A percentile compares a stretch with the other conserved stretches of the same genome.
These are phyloP conservation scores for Pseudonectria foliicola DNA, from an alignment of 2,329 filamentous ascomycete genomes.

Conservation along the genomic window DNA sequence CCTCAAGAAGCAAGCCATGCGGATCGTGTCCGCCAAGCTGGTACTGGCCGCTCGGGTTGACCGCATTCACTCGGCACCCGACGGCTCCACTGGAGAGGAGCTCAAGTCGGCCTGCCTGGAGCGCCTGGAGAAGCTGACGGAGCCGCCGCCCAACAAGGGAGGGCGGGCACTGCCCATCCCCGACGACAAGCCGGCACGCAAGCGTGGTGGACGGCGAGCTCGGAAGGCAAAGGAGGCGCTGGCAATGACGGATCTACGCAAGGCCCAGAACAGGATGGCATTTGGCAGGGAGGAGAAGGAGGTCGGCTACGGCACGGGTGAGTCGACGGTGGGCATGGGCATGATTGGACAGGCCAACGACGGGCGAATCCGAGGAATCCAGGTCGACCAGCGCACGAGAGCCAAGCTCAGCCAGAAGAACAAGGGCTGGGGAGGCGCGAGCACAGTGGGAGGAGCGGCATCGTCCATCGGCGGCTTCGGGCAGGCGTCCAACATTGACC, in stretches of 20 bases:
- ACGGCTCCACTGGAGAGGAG: conserved; percentile 76
- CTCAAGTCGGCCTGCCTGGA: conserved; percentile 77
- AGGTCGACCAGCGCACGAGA: conserved; percentile 87
- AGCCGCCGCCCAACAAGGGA: conserved; percentile 84
- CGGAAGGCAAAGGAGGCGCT: conserved; percentile 94
- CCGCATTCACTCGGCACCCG: conserved; percentile 70
- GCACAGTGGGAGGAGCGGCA: conserved; percentile 58
- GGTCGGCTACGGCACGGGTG: conserved; percentile 80
- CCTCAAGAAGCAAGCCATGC: conserved; percentile 86
- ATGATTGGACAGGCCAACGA: conserved; percentile 91
- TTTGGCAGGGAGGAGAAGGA: conserved; percentile 96
- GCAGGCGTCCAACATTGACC: conserved; percentile 56
- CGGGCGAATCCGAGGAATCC: conserved; percentile 78
- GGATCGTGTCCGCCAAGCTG: conserved; percentile 88
- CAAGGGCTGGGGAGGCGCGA: conserved; percentile 82
- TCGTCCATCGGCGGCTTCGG: conserved; percentile 78
- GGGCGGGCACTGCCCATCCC: conserved; percentile 80
- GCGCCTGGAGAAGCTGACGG: conserved; percentile 85
- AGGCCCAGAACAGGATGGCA: conserved; percentile 91
- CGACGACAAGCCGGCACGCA: conserved; percentile 89
- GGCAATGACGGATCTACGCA: conserved; percentile 92
- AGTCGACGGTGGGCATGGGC: conserved; percentile 79
- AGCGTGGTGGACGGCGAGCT: conserved; percentile 83
- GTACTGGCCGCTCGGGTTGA: conserved; percentile 91
- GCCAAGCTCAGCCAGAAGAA: conserved; percentile 93